These are phyloP conservation scores for Russula compacta DNA, from an alignment of 768 basidiomycete species.

Conservation along the genomic window DNA sequence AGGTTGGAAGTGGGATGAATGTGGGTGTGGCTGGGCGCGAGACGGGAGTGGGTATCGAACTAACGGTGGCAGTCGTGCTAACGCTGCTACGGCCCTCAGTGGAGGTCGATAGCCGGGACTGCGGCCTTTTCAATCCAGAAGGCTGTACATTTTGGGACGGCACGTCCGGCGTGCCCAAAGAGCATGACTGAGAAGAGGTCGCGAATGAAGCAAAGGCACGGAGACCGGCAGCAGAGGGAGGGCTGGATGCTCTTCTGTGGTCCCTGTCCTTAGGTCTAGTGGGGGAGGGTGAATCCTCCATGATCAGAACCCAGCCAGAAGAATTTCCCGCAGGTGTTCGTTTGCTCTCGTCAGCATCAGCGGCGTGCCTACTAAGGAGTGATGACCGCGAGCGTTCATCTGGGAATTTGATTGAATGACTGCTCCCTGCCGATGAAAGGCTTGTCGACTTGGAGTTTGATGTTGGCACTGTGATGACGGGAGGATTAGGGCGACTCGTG, in stretches of 20 bases:
- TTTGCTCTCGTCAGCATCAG: conserved; percentile 29
- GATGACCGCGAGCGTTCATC: conserved; percentile 25
- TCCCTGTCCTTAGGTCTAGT: conserved; percentile 47
- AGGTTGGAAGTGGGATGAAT: conserved; percentile 60
- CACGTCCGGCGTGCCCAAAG: conserved; percentile 35
- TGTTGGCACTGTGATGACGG: conserved; percentile 20
- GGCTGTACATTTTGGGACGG: conserved; percentile 35
- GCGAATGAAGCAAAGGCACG: conserved; percentile 40
- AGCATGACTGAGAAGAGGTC: conserved; percentile 34
- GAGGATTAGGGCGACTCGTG: conserved; percentile 42
- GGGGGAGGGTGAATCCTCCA: conserved; percentile 78
- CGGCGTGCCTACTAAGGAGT: conserved; percentile 22
- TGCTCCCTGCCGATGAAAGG: conserved; percentile 8
- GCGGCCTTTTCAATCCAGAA: conserved; percentile 50
- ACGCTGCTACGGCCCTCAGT: conserved; percentile 34
- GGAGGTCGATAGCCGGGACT: conserved; percentile 63
- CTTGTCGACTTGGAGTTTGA: conserved; percentile 14
- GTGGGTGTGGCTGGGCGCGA: conserved; percentile 73
- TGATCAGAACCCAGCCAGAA: conserved; percentile 81
- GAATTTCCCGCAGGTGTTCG: conserved; percentile 49
- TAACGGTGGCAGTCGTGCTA: conserved; percentile 46
- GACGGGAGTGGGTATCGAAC: conserved; percentile 54
- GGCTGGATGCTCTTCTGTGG: conserved; percentile 37
- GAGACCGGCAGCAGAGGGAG: conserved; percentile 46
- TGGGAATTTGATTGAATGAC: conserved; percentile 23